Conservation (phyloP, 352 stramenopile genomes). For the Pythium utonaiense region DNA sequence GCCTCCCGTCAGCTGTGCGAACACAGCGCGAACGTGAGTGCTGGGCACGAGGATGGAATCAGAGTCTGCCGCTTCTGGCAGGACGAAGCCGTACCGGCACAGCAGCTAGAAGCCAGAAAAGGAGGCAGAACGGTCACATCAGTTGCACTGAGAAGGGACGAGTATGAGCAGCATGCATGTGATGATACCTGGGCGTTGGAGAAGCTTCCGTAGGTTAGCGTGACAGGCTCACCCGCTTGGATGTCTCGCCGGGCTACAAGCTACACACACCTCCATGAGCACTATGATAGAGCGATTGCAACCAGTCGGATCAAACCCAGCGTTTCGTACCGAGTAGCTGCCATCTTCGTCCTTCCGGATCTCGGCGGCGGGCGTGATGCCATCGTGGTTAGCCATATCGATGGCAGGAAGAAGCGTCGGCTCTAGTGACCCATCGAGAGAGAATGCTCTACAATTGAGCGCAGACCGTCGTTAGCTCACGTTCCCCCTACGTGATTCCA, state of each 20-base stretch:
- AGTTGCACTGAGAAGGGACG: neutral
- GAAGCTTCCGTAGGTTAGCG: constrained; percentile 69
- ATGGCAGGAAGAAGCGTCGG: constrained; percentile 70
- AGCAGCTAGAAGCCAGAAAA: constrained; percentile 31
- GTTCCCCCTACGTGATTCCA: too few species aligned
- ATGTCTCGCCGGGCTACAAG: constrained; percentile 45
- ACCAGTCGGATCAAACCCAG: neutral
- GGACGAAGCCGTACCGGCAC: constrained; percentile 70
- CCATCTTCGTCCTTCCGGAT: constrained; percentile 44
- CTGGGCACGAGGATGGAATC: constrained; percentile 59
- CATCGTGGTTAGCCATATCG: constrained; percentile 75
- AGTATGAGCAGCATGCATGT: too few species aligned
- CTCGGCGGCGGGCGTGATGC: constrained; percentile 33
- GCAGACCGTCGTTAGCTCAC: too few species aligned
- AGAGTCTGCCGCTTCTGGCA: constrained; percentile 30
- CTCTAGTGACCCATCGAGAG: constrained; percentile 23
- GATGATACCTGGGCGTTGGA: constrained; percentile 63
- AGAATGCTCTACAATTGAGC: constrained; percentile 30
- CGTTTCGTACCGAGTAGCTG: constrained; percentile 41
- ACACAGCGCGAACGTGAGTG: constrained; percentile 37
- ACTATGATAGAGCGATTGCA: neutral
- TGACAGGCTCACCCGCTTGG: constrained; percentile 41
- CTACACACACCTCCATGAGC: constrained; percentile 17
- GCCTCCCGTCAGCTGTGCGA: constrained; percentile 19
- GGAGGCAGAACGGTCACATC: neutral